Conservation (phyloP, 1,284 basidiomycete genomes). For the Apiotrichum montevideense region DNA sequence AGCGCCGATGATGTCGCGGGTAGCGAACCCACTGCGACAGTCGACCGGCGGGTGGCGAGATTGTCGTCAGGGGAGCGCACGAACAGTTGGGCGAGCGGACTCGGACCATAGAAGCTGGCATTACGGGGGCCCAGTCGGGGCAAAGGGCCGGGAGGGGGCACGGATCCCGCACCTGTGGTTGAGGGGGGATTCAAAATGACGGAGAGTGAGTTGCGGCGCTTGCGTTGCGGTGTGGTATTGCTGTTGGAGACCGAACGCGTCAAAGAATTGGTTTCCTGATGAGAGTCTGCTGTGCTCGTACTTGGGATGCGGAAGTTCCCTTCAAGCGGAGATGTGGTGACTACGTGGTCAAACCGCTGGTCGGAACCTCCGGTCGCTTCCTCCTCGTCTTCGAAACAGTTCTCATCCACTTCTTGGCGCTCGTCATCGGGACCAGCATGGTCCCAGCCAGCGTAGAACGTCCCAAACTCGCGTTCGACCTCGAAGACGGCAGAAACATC, state of each 20-base stretch:
- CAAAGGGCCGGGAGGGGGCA: neutral
- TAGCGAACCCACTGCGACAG: slow-evolving; percentile 8
- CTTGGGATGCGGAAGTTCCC: neutral
- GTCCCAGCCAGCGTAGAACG: slow-evolving; percentile 44
- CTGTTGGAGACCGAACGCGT: neutral
- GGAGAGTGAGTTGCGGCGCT: slow-evolving; percentile 21
- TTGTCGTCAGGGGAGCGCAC: slow-evolving; percentile 19
- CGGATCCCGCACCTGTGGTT: neutral
- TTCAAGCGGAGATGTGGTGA: slow-evolving; percentile 2
- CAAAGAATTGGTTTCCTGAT: no score
- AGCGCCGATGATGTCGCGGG: slow-evolving; percentile 6
- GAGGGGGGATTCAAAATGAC: slow-evolving; percentile 6
- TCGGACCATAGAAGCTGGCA: slow-evolving; percentile 36
- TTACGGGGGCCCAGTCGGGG: slow-evolving; percentile 22
- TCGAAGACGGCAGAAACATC: slow-evolving; percentile 80
- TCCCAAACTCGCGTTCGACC: slow-evolving; percentile 61
- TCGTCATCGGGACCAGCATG: slow-evolving; percentile 48
- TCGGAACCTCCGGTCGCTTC: neutral
- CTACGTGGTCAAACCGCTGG: no score
- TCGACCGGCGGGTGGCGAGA: neutral
- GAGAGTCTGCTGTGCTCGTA: neutral
- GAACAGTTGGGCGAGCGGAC: slow-evolving; percentile 44
- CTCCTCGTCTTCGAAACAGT: slow-evolving; percentile 22
- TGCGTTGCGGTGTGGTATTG: slow-evolving; percentile 2
- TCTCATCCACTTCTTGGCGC: slow-evolving; percentile 10